These are phyloP conservation scores for Wickerhamiella siamensis DNA, from an alignment of 805 yeast species.

Conservation along the genomic window DNA sequence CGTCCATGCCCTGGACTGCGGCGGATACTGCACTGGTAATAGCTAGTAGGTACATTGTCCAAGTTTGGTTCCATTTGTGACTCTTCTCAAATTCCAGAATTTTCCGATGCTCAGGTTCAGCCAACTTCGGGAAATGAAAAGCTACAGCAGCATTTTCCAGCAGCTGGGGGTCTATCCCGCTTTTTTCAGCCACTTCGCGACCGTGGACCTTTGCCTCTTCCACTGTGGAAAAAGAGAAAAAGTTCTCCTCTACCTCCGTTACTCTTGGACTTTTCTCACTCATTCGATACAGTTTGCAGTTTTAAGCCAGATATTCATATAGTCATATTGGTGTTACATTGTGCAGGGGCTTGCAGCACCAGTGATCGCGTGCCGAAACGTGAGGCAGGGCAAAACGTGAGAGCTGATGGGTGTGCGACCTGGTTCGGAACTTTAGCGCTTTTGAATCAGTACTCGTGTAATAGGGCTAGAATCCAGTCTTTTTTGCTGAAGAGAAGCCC, in stretches of 20 bases:
- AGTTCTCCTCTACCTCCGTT: background rate
- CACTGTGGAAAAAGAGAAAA: background rate
- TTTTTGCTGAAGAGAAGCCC: no score
- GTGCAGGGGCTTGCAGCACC: no score
- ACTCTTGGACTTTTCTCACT: no score
- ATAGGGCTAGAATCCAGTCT: no score
- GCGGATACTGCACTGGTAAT: slow-evolving; percentile 64
- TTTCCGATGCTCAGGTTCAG: background rate
- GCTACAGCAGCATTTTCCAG: background rate
- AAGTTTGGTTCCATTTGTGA: slow-evolving; percentile 1
- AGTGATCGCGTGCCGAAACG: no score
- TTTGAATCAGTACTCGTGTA: no score
- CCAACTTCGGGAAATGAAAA: background rate
- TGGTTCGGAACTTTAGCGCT: no score
- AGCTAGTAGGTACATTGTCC: slow-evolving; percentile 36
- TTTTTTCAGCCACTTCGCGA: background rate
- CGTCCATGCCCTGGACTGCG: slow-evolving; percentile 72
- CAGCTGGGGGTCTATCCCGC: background rate
- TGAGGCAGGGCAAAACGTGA: no score
- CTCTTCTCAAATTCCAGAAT: background rate
- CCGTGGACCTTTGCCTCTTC: background rate
- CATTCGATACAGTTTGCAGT: no score
- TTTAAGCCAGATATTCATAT: no score
- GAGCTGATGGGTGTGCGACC: no score
- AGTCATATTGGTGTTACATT: no score